A percentile compares a stretch with the other conserved stretches of the same genome.
Conservation (phyloP, 2,329 filamentous ascomycete genomes). For the Neonectria faginata region DNA sequence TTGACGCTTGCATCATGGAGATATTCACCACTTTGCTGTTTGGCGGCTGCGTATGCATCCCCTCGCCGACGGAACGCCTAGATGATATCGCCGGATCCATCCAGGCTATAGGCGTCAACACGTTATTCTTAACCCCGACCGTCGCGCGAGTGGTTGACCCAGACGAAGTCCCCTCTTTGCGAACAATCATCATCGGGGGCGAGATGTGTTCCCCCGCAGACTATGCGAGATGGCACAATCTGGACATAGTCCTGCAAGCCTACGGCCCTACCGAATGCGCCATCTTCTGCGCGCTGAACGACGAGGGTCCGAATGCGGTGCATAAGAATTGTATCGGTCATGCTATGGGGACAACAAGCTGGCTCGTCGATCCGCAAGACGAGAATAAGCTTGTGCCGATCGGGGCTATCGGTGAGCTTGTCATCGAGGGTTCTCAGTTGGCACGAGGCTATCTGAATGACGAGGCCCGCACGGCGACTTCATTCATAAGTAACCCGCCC, state of each 20-base stretch:
- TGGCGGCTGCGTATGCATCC: slow-evolving; percentile 35
- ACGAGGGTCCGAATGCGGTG: slow-evolving; percentile 1
- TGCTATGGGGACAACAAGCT: slow-evolving; percentile 9
- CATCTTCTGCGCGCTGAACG: slow-evolving; percentile 13
- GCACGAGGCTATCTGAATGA: slow-evolving; percentile 40
- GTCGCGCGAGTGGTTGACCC: background rate
- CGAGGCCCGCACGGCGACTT: slow-evolving; percentile 22
- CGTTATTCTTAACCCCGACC: background rate
- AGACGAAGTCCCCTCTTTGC: too few relatives aligned
- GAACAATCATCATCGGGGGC: slow-evolving; percentile 23
- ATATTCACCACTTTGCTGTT: slow-evolving; percentile 25
- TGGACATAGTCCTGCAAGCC: slow-evolving; percentile 19
- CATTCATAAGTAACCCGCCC: slow-evolving; percentile 19
- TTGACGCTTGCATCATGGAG: slow-evolving; percentile 34
- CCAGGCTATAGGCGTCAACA: slow-evolving; percentile 19
- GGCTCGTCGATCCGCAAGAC: slow-evolving; percentile 14
- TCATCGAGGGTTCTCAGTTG: slow-evolving; percentile 38
- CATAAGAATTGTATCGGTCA: slow-evolving; percentile 13
- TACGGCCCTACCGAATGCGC: slow-evolving; percentile 31
- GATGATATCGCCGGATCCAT: slow-evolving; percentile 31
- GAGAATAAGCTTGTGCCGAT: slow-evolving; percentile 37
- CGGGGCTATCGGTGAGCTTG: slow-evolving; percentile 43
- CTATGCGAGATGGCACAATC: slow-evolving; percentile 18
- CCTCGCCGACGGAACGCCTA: slow-evolving; percentile 31
- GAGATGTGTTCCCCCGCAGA: slow-evolving; percentile 25